Base-by-base conservation (phyloP, 169 alveolate genomes). In the Plasmodium sp. region DNA sequence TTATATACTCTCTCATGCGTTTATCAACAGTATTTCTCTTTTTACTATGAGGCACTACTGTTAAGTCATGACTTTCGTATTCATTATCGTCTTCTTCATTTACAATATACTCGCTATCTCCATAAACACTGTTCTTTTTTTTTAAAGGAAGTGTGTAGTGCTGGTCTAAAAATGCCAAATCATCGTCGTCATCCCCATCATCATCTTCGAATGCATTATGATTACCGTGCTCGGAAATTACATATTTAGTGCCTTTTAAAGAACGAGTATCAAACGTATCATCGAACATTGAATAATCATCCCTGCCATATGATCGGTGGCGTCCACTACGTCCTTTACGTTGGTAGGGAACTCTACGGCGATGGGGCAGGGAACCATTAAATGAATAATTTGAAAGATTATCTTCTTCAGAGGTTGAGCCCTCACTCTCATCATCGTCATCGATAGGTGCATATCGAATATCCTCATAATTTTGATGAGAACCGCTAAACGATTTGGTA, bases 361-460 rank as follows among this genome's bases (percentile, higher is more conserved):
- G 45, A 6, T 34, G 3, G 12, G 74, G 4, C n/a, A 67, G 39
- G 34, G 27, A 7, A 80, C 45, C 1, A 39, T 43, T 39, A 1
- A 22, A 9, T 41, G 51, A 22, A 80, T 43, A 80, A 22, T 16
- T 41, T 43, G 84, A 27, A 43, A 43, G 22, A 45, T 80, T 9
- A 33, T 31, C 18, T 43, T 43, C 73, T 45, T 39, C 84, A 80
- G 58, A 80, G 27, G 22, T 43, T 80, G 84, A 43, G 34, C 36
- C 9, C 45, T 80, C 84, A 80, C 27, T 31, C 3, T 16, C 84
- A n/a, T 80, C 84, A 80, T 80, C 84, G 58, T 36, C 71, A 41
- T 43, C 84, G 7, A 80, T 12, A 39, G 74, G 74, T 43, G 74
- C 51, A 80, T n/a, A 14, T n/a, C 56, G 41, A n/a, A 39, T 80